Conservation (phyloP, 1,284 basidiomycete species). For the Vanrija humicola region DNA sequence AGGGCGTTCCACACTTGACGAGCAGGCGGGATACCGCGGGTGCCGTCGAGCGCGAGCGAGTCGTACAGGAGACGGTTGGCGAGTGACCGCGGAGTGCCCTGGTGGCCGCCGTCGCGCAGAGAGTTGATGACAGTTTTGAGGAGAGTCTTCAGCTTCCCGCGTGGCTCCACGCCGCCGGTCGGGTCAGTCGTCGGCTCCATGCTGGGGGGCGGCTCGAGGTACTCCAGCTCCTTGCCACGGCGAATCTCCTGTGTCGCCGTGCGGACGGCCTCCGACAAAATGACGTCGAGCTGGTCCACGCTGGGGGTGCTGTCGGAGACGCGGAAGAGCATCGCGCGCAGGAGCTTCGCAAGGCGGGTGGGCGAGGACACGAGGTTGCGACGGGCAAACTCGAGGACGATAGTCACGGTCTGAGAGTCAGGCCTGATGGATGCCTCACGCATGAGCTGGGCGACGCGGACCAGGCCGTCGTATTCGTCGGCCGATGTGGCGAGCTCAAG, state of each 20-base stretch:
- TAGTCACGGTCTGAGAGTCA: conserved; percentile 26
- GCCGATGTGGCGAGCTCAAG: conserved; percentile 2
- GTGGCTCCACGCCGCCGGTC: not conserved
- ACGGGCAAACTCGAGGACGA: conserved; percentile 27
- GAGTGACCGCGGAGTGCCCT: conserved; percentile 11
- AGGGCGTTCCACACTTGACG: conserved; percentile 32
- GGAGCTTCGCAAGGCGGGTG: conserved; percentile 21
- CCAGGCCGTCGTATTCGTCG: conserved; percentile 13
- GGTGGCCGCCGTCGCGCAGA: not conserved
- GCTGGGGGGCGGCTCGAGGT: not conserved
- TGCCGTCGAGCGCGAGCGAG: conserved; percentile 18
- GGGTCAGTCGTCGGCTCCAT: not conserved
- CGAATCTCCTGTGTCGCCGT: conserved; percentile 3
- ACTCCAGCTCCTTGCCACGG: not conserved
- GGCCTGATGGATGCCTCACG: conserved; percentile 17
- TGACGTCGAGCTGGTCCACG: conserved; percentile 18
- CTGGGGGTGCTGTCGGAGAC: conserved; percentile 17
- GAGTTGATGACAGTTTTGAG: conserved; percentile 2
- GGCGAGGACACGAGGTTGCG: conserved; percentile 14
- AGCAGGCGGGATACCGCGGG: conserved; percentile 17
- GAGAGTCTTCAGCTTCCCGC: conserved; percentile 3
- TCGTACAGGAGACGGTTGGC: conserved; percentile 33
- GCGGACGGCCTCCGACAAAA: conserved; percentile 20
- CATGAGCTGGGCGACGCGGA: conserved; percentile 15
- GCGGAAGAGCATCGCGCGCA: conserved; percentile 17